These are phyloP conservation scores for Scheffersomyces parashehatae DNA, from an alignment of 1,139 yeast species.

Conservation along the genomic window DNA sequence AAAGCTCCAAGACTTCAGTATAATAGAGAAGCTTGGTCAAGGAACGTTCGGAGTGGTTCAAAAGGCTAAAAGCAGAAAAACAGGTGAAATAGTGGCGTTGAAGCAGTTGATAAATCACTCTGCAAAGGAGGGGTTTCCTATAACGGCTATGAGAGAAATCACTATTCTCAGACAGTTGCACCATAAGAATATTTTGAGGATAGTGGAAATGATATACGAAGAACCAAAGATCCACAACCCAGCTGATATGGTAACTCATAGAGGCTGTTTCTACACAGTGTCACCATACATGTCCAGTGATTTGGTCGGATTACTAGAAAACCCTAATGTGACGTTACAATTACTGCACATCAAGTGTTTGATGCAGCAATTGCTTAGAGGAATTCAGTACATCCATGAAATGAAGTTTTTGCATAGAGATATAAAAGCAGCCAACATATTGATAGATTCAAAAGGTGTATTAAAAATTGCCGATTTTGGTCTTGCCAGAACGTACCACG, in stretches of 20 bases:
- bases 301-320: constrained; percentile 87
- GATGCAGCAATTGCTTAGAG: constrained; percentile 74
- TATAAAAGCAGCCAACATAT: constrained; percentile 89
- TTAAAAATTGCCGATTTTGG: constrained; percentile 93
- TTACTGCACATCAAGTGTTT: constrained; percentile 80
- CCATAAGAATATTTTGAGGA: constrained; percentile 71
- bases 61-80: constrained; percentile 34
- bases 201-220: constrained; percentile 82
- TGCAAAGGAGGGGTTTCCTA: constrained; percentile 90
- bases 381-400: constrained; percentile 81
- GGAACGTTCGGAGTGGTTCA: constrained; percentile 54
- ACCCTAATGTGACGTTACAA: constrained; percentile 64
- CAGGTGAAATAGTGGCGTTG: constrained; percentile 47
- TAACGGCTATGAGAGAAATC: constrained; percentile 93
- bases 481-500: constrained; percentile 75
- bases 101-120: constrained; percentile 82
- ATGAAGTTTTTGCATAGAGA: constrained; percentile 79
- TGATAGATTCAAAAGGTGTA: constrained; percentile 74
- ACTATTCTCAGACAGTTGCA: constrained; percentile 72
- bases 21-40: constrained; percentile 44
- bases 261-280: constrained; percentile 77
- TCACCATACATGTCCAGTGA: constrained; percentile 94
- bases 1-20: constrained; percentile 30
- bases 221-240: constrained; percentile 42
- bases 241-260: constrained; percentile 34